Percentiles rank a stretch among this genome's conserved stretches.
Evolutionary conservation across 208 protist species (phyloP).

Genomic region (Trypanosoma boissoni): DNA sequence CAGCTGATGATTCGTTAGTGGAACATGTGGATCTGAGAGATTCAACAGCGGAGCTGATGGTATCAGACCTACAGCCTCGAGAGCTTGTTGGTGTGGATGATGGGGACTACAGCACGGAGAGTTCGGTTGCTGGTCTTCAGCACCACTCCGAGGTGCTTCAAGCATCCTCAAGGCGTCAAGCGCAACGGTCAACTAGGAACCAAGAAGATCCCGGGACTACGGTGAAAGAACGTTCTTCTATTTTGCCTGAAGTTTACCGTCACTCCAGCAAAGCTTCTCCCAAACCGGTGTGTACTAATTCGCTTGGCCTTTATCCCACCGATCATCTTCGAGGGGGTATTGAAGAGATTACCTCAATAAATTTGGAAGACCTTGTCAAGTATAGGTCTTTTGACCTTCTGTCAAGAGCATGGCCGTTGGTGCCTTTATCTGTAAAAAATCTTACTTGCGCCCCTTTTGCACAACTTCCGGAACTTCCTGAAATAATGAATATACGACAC

Average conservation of each 20-base stretch:
- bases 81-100: constrained; percentile 8
- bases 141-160: not conserved
- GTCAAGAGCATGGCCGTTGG: constrained; percentile 41
- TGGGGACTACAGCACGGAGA: constrained; percentile 23
- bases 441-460: constrained; percentile 33
- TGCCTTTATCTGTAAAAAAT: constrained; percentile 24
- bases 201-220: constrained; percentile 1
- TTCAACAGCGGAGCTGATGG: constrained; percentile 1
- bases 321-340: constrained; percentile 6
- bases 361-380: constrained; percentile 38
- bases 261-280: constrained; percentile 12
- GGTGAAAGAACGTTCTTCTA: not conserved
- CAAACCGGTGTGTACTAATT: constrained; percentile 11
- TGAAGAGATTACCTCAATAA: constrained; percentile 23
- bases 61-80: constrained; percentile 4
- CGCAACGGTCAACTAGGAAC: not conserved
- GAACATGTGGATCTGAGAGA: too few relatives aligned
- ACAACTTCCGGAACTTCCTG: constrained; percentile 40
- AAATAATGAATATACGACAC: constrained; percentile 42
- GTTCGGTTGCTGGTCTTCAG: constrained; percentile 3
- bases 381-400: constrained; percentile 42
- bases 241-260: constrained; percentile 24
- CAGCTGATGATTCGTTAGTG: too few relatives aligned
- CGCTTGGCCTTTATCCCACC: constrained; percentile 8
- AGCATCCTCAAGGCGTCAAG: not conserved